A percentile compares a stretch with the other conserved stretches of the same genome.
Evolutionary conservation across 2,329 filamentous ascomycete species (phyloP).

Genomic region (Neocatenulostroma microsporum): DNA sequence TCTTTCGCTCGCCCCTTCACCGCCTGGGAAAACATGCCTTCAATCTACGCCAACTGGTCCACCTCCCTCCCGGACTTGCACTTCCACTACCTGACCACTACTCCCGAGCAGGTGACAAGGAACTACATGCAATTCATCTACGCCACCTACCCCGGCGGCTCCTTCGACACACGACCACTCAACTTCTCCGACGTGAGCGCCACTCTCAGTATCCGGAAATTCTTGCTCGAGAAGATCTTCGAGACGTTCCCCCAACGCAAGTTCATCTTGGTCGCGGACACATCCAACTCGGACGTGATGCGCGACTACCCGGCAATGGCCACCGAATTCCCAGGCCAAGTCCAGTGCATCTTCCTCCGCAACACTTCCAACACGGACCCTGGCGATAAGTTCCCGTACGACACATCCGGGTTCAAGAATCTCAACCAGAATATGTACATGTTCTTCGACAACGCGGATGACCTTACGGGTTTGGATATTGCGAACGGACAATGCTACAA

Average conservation of each 20-base stretch:
- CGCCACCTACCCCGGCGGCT: conserved; percentile 66
- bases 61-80: conserved; percentile 58
- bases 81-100: conserved; percentile 77
- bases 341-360: conserved; percentile 69
- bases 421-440: conserved; percentile 63
- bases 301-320: conserved; percentile 47
- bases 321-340: conserved; percentile 59
- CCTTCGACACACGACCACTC: conserved; percentile 68
- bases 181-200: conserved; percentile 72
- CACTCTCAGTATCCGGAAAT: conserved; percentile 62
- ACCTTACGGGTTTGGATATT: conserved; percentile 59
- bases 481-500: conserved; percentile 62
- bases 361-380: conserved; percentile 65
- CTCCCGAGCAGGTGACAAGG: conserved; percentile 67
- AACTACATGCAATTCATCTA: conserved; percentile 77
- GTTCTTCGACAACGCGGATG: conserved; percentile 69
- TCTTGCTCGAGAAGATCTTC: conserved; percentile 63
- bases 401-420: conserved; percentile 62
- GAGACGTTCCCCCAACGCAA: conserved; percentile 66
- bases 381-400: conserved; percentile 54
- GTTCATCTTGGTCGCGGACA: conserved; percentile 70
- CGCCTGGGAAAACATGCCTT: conserved; percentile 71
- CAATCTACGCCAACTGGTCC: conserved; percentile 69
- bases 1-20: conserved; percentile 64
- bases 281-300: conserved; percentile 71